Base-by-base conservation (phyloP, 352 stramenopile genomes). In the Phytopythium litorale region DNA sequence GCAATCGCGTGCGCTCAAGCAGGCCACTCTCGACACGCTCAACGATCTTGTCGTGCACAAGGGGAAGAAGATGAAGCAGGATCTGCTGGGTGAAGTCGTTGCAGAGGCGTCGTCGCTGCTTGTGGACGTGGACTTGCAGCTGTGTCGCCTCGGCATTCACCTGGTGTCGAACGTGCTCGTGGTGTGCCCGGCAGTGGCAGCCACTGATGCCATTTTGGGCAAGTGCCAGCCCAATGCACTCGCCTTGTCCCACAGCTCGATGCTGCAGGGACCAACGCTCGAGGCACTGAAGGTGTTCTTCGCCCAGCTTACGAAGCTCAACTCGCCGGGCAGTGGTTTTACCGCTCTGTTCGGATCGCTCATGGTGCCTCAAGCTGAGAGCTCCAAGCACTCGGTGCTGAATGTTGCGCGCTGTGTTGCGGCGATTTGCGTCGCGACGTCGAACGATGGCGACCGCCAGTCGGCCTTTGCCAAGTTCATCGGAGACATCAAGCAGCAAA, bases 121-220 rank as follows among this genome's bases (percentile, higher is more conserved):
- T 53, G 80, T 89, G 15, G 96, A 99, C 71, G 90, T 84, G n/a
- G 97, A 99, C 69, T 75, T 99, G 18, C 97, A 99, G 70, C 70
- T 99, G 38, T 98, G 94, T 60, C 92, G 98, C 63, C 85, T 98
- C 43, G 88, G 91, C 40, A 86, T 99, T 57, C 92, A 84, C 50
- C 73, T 98, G 32, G 79, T 95, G 38, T 84, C 80, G 28, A 85
- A 90, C 50, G 71, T 91, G 2, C 70, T 98, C 30, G 65, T 76
- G 28, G 78, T 92, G 3, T 90, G 82, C 21, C 75, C 89, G 0
- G 58, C 60, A 37, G 75, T 90, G 43, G 82, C 88, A 2, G 65
- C 64, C 28, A 81, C 78, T 1, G 77, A 89, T 15, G 79, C 83
- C 23, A 56, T 96, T 15, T 58, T 91, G 23, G 65, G 79, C 21